A percentile compares a stretch with the other conserved stretches of the same genome.
phyloP scores from a whole-genome alignment of 1,284 basidiomycete genomes.

The Peniophora sp. region DNA sequence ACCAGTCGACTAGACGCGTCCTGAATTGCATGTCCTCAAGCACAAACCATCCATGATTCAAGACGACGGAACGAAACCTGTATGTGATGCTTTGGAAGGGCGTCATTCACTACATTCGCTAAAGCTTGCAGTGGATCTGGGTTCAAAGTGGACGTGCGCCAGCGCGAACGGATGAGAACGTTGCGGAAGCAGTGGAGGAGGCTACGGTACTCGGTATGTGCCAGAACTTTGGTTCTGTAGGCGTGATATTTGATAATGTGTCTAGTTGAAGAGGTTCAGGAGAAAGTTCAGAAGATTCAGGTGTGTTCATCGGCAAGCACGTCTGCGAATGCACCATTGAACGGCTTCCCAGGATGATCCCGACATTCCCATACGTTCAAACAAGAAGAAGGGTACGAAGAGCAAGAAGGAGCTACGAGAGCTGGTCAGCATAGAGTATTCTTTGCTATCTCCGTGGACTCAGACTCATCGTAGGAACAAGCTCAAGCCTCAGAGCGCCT shows the following conservation, averaged over 20 bases:
- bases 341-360: slow-evolving; percentile 41
- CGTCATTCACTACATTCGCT: not conserved
- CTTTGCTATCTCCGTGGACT: not conserved
- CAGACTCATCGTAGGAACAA: slow-evolving; percentile 38
- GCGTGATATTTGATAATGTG: not conserved
- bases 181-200: slow-evolving; percentile 35
- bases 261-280: slow-evolving; percentile 49
- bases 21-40: slow-evolving; percentile 23
- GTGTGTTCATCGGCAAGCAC: slow-evolving; percentile 21
- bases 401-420: slow-evolving; percentile 71
- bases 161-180: slow-evolving; percentile 15
- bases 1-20: not conserved
- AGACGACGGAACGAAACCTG: slow-evolving; percentile 66
- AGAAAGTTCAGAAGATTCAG: slow-evolving; percentile 52
- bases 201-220: slow-evolving; percentile 39
- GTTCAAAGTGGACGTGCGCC: slow-evolving; percentile 28
- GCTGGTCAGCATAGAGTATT: slow-evolving; percentile 31
- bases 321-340: not conserved
- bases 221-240: not conserved
- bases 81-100: slow-evolving; percentile 23
- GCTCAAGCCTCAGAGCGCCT: slow-evolving; percentile 46
- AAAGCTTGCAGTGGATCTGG: slow-evolving; percentile 55
- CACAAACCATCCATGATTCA: slow-evolving; percentile 69
- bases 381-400: slow-evolving; percentile 60
- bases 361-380: slow-evolving; percentile 55